Evolutionary conservation across 805 yeast species (phyloP), one percentile per base, ranked within the genome.

Genomic region (Ogataea wickerhamii): DNA sequence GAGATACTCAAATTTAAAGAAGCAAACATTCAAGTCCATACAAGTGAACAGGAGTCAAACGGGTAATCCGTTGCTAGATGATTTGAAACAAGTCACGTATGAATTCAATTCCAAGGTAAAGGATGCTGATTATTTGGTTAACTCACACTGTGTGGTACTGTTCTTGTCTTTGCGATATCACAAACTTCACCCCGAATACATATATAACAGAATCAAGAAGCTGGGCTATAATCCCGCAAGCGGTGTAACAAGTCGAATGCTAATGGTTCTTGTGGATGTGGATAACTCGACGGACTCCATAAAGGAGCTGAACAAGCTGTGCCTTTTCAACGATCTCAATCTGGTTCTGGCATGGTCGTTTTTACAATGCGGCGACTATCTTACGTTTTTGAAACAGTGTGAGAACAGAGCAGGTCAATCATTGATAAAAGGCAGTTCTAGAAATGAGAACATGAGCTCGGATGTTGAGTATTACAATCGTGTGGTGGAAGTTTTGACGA

Each of bases 131-230:
- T 85, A 84, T 57, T 67, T 80, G 34, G 71, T 84, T 12, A 78
- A 74, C 40, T 65, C 79, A 21, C 60, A 73, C 56, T 58, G 76
- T 55, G 73, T 73, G 40, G 72, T 82, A 1, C 49, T 85, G 0
- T 82, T 83, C 47, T 64, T 85, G 3, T 77, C 87, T 1, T 57
- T 85, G 33, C 80, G 81, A 36, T 85, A 84, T 55, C 87, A 82
- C 53, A 83, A 82, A 56, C 62, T 85, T 27, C 82, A 80, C 47
- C 87, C 89, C 0, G 91, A 83, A 48, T 84, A 85, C 49, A 70
- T 85, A 3, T 73, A 75, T 60, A 75, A 74, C 44, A 67, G 82
- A 42, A 68, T 81, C 58, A 67, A 60, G 31, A 61, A 48, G 37
- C 41, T 64, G 18, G 41, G 54, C 3, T 47, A 53, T 37, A 54